Evolutionary conservation across 1,284 basidiomycete species (phyloP).

Genomic region (Microbotryomycetes sp.): DNA sequence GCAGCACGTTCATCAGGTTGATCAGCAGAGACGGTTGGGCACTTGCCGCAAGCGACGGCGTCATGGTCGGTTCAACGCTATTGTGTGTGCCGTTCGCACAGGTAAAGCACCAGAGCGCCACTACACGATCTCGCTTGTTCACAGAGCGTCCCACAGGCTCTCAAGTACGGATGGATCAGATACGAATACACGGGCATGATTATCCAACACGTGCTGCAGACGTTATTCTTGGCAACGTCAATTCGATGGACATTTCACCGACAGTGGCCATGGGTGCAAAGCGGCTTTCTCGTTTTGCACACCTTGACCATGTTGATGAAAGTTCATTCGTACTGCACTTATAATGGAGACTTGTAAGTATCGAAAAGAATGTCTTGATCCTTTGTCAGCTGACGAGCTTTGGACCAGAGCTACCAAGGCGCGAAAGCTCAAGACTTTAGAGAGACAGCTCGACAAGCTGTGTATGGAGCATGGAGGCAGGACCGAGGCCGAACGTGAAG

Average conservation of each 20-base stretch:
- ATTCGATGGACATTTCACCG: slow-evolving; percentile 81
- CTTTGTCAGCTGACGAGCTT: not conserved
- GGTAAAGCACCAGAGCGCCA: slow-evolving; percentile 40
- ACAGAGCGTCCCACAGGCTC: slow-evolving; percentile 9
- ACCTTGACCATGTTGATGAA: slow-evolving; percentile 89
- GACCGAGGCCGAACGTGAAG: slow-evolving; percentile 47
- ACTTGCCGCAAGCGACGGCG: slow-evolving; percentile 73
- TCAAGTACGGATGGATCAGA: slow-evolving; percentile 66
- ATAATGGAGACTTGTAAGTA: slow-evolving; percentile 67
- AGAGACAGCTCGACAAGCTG: slow-evolving; percentile 48
- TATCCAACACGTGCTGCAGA: slow-evolving; percentile 72
- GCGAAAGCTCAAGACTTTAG: slow-evolving; percentile 44
- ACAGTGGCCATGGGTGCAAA: slow-evolving; percentile 95
- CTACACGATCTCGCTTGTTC: not conserved
- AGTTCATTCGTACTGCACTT: slow-evolving; percentile 86
- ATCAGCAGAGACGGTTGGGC: slow-evolving; percentile 79
- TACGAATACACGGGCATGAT: slow-evolving; percentile 67
- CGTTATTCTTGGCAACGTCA: slow-evolving; percentile 57
- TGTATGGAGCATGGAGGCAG: slow-evolving; percentile 55
- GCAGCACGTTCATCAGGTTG: slow-evolving; percentile 73
- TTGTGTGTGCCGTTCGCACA: slow-evolving; percentile 75
- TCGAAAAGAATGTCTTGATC: slow-evolving; percentile 39
- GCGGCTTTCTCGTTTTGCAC: slow-evolving; percentile 85
- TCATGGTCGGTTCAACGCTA: slow-evolving; percentile 68
- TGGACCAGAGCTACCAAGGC: slow-evolving; percentile 3